phyloP scores from a whole-genome alignment of 176 grass and related monocot species.

The Miscanthus lutarioriparius region DNA sequence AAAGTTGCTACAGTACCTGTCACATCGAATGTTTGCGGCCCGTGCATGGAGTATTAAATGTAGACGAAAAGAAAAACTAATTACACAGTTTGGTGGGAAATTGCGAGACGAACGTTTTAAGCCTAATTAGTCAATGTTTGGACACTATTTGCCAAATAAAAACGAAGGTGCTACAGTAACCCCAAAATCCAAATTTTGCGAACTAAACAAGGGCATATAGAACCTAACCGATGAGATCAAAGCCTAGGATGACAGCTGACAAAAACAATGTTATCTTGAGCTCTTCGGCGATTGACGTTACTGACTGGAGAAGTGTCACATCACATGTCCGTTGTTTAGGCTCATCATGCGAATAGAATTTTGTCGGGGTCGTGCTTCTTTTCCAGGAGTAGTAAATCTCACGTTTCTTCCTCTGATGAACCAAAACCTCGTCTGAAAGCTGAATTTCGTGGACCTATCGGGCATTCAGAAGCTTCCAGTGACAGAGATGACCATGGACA shows the following conservation, averaged over 20 bases:
- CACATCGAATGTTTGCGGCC: too few species aligned
- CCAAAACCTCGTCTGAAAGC: not conserved
- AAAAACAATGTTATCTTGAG: slow-evolving; percentile 41
- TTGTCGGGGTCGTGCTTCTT: not conserved
- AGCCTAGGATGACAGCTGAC: slow-evolving; percentile 25
- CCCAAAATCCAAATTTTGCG: too few species aligned
- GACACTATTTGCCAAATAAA: too few species aligned
- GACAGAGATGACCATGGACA: not conserved
- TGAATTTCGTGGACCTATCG: not conserved
- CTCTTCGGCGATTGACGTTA: slow-evolving; percentile 16
- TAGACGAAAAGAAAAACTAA: too few species aligned
- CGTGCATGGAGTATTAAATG: too few species aligned
- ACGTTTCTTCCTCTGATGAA: not conserved
- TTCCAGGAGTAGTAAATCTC: not conserved
- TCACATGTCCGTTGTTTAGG: slow-evolving; percentile 23
- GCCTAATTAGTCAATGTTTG: too few species aligned
- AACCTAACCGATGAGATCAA: slow-evolving; percentile 49
- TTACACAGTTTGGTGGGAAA: too few species aligned
- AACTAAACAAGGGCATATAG: too few species aligned
- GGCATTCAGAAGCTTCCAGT: slow-evolving; percentile 11
- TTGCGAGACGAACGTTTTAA: too few species aligned
- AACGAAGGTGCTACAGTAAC: too few species aligned
- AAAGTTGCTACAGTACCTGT: too few species aligned
- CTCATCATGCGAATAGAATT: slow-evolving; percentile 39
- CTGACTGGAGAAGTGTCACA: slow-evolving; percentile 33